Evolutionary conservation across 345 rosid species (phyloP), one percentile per base, ranked within the genome.

Genomic region (Zanthoxylum bungeanum): DNA sequence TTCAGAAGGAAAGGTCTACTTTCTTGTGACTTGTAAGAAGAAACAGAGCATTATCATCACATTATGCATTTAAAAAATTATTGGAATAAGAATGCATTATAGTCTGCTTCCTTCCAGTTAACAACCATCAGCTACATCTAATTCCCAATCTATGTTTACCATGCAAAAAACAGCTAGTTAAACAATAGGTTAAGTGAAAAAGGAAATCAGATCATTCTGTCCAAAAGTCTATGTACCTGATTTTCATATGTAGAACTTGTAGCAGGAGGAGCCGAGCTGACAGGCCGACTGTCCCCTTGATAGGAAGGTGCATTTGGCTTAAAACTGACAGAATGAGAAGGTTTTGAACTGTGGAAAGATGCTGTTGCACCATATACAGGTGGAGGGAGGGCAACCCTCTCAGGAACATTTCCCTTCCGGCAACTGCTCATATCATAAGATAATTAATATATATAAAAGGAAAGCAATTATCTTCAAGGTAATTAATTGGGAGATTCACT

Each of bases 351-450:
- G 69, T 69, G 69, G 40, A 60, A 72, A 39, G 87, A 81, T 51
- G 89, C 61, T n/a, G 78, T 67, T 24, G 77, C 69, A n/a, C 84
- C 83, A 52, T 84, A 78, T 33, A 78, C 72, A 42, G 97, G 97
- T 49, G 98, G 94, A 30, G 93, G 95, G 71, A 93, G 87, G 60
- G 97, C 77, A 80, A 88, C 75, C 84, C 92, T 84, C 81, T 79
- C 83, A 3, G 89, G 71, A 60, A 80, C 36, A 60, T 47, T 78
- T 70, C 96, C 96, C 14, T 73, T 85, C 31, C 56, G 79, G 33
- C 74, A 72, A 64, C 93, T 93, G 87, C 73, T 61, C 78, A 66
- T 59, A 70, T 16, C 60, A 64, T 64, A 47, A 73, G 64, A 52
- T 2, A n/a, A n/a, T n/a, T n/a, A n/a, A n/a, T n/a, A n/a, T n/a